These are phyloP conservation scores for Cercospora citrullina DNA, from an alignment of 2,329 filamentous ascomycete species.

Conservation along the genomic window DNA sequence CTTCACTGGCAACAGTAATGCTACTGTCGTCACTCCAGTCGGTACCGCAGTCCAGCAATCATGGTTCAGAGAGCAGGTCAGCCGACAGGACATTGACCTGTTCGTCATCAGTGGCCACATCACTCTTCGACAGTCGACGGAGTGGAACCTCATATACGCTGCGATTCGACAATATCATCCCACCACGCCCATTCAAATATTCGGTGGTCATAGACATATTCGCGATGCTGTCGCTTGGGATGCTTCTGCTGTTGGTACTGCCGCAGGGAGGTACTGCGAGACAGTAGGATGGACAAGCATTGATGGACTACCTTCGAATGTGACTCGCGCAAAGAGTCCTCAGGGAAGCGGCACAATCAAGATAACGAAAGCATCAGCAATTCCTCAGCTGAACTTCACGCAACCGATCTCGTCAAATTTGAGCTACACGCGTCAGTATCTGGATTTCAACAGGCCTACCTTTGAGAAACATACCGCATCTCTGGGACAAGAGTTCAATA, in stretches of 20 bases:
- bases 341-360: constrained; percentile 40
- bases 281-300: constrained; percentile 68
- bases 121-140: constrained; percentile 49
- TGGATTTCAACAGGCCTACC: constrained; percentile 68
- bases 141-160: constrained; percentile 54
- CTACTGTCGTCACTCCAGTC: constrained; percentile 60
- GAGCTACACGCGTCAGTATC: constrained; percentile 59
- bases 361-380: constrained; percentile 34
- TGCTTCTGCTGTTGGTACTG: constrained; percentile 60
- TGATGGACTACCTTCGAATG: constrained; percentile 55
- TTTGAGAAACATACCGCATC: constrained; percentile 61
- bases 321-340: constrained; percentile 44
- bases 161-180: constrained; percentile 60
- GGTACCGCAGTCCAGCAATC: constrained; percentile 53
- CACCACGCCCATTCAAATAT: constrained; percentile 62
- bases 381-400: constrained; percentile 25
- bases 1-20: constrained; percentile 60
- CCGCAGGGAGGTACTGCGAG: constrained; percentile 66
- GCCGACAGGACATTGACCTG: constrained; percentile 60
- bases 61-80: constrained; percentile 63
- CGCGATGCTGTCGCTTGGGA: constrained; percentile 67
- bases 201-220: constrained; percentile 52
- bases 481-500: constrained; percentile 23
- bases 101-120: constrained; percentile 67
- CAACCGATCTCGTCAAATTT: constrained; percentile 32